These are phyloP conservation scores for Ambrosia artemisiifolia DNA, from an alignment of 129 eudicot species.

Conservation along the genomic window DNA sequence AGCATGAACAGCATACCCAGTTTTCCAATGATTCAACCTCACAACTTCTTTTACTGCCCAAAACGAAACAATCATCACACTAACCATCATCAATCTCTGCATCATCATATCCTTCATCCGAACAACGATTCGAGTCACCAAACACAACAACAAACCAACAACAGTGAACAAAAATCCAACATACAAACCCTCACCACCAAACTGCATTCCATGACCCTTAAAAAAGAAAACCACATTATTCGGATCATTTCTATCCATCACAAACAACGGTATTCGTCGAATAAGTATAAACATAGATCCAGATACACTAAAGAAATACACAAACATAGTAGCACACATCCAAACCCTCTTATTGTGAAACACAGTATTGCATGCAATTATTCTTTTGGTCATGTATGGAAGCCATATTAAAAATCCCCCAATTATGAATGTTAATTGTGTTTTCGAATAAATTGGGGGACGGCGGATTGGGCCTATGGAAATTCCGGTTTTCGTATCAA, in stretches of 20 bases:
- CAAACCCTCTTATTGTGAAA: conserved; percentile 57
- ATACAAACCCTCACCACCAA: conserved; percentile 76
- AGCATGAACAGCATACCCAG: conserved; percentile 63
- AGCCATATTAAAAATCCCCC: conserved; percentile 36
- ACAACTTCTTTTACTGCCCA: conserved; percentile 82
- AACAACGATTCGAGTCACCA: conserved; percentile 48
- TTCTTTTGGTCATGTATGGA: conserved; percentile 50
- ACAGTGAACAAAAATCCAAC: conserved; percentile 65
- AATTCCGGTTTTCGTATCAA: conserved; percentile 10
- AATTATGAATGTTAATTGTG: conserved; percentile 23
- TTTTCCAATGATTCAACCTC: conserved; percentile 72
- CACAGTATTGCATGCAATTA: conserved; percentile 55
- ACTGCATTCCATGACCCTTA: conserved; percentile 84
- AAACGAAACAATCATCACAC: conserved; percentile 51
- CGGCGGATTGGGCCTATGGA: conserved; percentile 22
- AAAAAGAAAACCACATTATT: conserved; percentile 57
- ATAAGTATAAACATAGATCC: conserved; percentile 74
- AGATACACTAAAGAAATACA: conserved; percentile 77
- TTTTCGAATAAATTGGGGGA: conserved; percentile 26
- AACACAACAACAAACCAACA: conserved; percentile 62
- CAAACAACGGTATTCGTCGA: conserved; percentile 61
- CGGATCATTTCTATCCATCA: conserved; percentile 58
- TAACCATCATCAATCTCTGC: conserved; percentile 61
- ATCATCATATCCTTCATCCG: conserved; percentile 37
- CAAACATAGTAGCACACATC: conserved; percentile 54